phyloP scores from a whole-genome alignment of 2,329 filamentous ascomycete genomes.

The Ophiostoma tasmaniense region DNA sequence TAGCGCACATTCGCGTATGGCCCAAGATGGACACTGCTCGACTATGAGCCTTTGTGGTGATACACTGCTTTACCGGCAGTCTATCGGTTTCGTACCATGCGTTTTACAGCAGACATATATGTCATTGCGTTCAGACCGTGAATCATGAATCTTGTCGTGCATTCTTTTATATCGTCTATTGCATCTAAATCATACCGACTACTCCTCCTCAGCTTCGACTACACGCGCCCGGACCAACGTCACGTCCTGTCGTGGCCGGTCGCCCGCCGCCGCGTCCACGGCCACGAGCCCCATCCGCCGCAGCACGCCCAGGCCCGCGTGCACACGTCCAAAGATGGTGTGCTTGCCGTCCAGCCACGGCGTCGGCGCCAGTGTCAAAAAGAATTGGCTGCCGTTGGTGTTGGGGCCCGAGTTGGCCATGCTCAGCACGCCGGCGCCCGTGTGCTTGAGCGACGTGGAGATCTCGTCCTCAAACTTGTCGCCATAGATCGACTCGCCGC shows the following conservation, averaged over 20 bases:
- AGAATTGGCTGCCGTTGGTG: slow-evolving; percentile 94
- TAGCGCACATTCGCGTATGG: not conserved
- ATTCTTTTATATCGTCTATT: too few relatives aligned
- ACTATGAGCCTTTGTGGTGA: not conserved
- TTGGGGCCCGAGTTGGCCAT: slow-evolving; percentile 95
- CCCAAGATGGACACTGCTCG: not conserved
- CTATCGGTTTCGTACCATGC: not conserved
- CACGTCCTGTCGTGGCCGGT: slow-evolving; percentile 72
- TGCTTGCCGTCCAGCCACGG: slow-evolving; percentile 97
- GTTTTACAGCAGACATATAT: not conserved
- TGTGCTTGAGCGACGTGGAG: slow-evolving; percentile 62
- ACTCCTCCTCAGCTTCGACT: slow-evolving; percentile 37
- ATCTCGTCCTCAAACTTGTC: slow-evolving; percentile 95
- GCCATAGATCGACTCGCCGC: slow-evolving; percentile 83
- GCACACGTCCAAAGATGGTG: slow-evolving; percentile 90
- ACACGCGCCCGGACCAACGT: slow-evolving; percentile 68
- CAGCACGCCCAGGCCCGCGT: slow-evolving; percentile 71
- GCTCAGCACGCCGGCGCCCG: slow-evolving; percentile 82
- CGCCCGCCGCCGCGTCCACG: slow-evolving; percentile 58
- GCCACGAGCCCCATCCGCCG: slow-evolving; percentile 82
- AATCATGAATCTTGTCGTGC: too few relatives aligned
- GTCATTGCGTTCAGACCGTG: not conserved
- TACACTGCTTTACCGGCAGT: not conserved
- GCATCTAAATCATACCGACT: not conserved
- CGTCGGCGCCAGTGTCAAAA: slow-evolving; percentile 86